Evolutionary conservation across 345 rosid genomes (phyloP).

Genomic region (Mangifera indica): DNA sequence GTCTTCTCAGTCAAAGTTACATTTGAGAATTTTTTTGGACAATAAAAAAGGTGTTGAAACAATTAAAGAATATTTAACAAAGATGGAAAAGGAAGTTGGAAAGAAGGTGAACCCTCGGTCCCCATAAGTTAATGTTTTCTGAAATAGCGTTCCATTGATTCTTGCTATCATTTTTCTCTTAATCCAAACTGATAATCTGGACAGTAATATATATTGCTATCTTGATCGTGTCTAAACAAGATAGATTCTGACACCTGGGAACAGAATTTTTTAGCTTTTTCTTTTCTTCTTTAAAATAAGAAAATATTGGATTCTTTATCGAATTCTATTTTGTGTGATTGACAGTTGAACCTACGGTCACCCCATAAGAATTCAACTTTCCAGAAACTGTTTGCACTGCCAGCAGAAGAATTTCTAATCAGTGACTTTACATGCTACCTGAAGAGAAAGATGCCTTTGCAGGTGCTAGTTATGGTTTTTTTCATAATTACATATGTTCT

Average conservation of each 20-base stretch:
- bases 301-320: background rate
- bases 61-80: conserved; percentile 68
- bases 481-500: background rate
- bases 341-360: conserved; percentile 72
- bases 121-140: background rate
- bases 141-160: background rate
- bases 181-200: conserved; percentile 1
- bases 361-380: conserved; percentile 75
- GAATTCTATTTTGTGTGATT: conserved; percentile 20
- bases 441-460: conserved; percentile 83
- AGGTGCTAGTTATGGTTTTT: conserved; percentile 45
- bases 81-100: conserved; percentile 92
- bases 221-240: background rate
- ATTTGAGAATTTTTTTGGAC: conserved; percentile 71
- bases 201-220: background rate
- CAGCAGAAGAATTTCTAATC: conserved; percentile 85
- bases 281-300: too few relatives aligned
- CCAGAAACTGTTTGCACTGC: conserved; percentile 83
- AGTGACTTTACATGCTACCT: conserved; percentile 70
- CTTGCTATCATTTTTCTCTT: too few relatives aligned
- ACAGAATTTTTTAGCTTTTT: background rate
- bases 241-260: background rate
- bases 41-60: conserved; percentile 76
- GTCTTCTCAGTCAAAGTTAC: conserved; percentile 79
- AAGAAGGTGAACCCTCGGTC: conserved; percentile 57